Evolutionary conservation across 495 filamentous ascomycete genomes (phyloP).

Genomic region (Aspergillus heteromorphus): DNA sequence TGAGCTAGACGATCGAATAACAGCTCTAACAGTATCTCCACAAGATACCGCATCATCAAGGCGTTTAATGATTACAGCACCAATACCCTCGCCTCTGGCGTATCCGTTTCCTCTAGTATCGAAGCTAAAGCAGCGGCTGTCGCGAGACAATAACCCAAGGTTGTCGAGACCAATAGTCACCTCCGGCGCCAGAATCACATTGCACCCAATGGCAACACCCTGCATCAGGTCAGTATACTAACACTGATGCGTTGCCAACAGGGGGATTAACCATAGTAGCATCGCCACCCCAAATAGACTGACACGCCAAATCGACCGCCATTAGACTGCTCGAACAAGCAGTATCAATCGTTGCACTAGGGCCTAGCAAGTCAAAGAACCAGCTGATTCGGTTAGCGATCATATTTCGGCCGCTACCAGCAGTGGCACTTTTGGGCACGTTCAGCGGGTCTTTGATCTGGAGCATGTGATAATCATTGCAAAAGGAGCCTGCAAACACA

Average conservation of each 20-base stretch:
- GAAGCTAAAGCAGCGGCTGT: slow-evolving; percentile 36
- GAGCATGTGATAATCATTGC: slow-evolving; percentile 17
- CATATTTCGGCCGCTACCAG: slow-evolving; percentile 11
- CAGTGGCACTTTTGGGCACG: slow-evolving; percentile 7
- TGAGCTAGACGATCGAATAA: slow-evolving; percentile 26
- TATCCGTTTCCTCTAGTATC: slow-evolving; percentile 40
- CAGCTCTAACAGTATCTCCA: slow-evolving; percentile 40
- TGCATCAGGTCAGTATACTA: not conserved
- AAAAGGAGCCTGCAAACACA: slow-evolving; percentile 21
- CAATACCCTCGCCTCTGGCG: slow-evolving; percentile 41
- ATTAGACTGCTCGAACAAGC: slow-evolving; percentile 40
- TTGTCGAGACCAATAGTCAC: slow-evolving; percentile 17
- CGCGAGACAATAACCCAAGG: slow-evolving; percentile 27
- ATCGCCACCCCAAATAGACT: slow-evolving; percentile 31
- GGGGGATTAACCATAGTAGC: slow-evolving; percentile 4
- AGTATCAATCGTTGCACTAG: slow-evolving; percentile 36
- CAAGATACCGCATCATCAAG: slow-evolving; percentile 32
- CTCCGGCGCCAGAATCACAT: not conserved
- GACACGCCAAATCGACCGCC: slow-evolving; percentile 31
- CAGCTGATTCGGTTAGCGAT: slow-evolving; percentile 40
- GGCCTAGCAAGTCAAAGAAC: slow-evolving; percentile 37
- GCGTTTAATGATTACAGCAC: slow-evolving; percentile 35
- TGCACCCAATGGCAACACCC: slow-evolving; percentile 8
- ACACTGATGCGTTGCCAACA: not conserved
- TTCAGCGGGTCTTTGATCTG: slow-evolving; percentile 10